These are phyloP conservation scores for Benincasa hispida DNA, from an alignment of 306 rosid species.

Conservation along the genomic window DNA sequence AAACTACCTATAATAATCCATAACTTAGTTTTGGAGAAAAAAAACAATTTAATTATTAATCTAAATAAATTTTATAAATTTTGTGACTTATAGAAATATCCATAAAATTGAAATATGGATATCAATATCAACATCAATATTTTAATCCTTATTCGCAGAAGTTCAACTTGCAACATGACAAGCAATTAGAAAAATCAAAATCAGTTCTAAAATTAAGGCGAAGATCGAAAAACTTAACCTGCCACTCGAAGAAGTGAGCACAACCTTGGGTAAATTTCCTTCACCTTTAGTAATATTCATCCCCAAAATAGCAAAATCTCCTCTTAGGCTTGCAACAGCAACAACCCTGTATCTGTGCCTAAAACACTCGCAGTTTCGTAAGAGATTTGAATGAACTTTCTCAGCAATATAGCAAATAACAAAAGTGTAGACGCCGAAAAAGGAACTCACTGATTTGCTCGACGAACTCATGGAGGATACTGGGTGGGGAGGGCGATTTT, in stretches of 20 bases:
- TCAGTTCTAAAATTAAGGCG: neutral
- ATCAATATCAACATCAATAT: no score
- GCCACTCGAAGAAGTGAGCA: conserved; percentile 56
- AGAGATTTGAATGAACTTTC: neutral
- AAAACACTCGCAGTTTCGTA: neutral
- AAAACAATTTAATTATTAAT: no score
- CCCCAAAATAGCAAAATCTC: conserved; percentile 29
- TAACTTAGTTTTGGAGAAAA: no score
- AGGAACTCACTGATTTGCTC: conserved; percentile 34
- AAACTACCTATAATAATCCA: no score
- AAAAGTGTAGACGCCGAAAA: neutral
- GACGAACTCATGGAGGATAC: conserved; percentile 4
- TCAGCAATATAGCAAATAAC: neutral
- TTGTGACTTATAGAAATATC: no score
- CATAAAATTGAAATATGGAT: no score
- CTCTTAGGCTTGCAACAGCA: conserved; percentile 46
- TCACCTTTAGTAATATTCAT: conserved; percentile 66
- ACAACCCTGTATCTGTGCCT: conserved; percentile 27
- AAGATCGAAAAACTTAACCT: conserved; percentile 34
- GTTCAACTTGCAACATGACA: neutral
- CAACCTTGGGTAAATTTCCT: conserved; percentile 70
- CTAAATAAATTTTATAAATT: no score
- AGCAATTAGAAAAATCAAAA: neutral
- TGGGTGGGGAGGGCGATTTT: conserved; percentile 3
- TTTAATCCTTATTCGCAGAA: no score